Evolutionary conservation across 176 grass and related monocot species (phyloP).

Genomic region (Microstegium vimineum): DNA sequence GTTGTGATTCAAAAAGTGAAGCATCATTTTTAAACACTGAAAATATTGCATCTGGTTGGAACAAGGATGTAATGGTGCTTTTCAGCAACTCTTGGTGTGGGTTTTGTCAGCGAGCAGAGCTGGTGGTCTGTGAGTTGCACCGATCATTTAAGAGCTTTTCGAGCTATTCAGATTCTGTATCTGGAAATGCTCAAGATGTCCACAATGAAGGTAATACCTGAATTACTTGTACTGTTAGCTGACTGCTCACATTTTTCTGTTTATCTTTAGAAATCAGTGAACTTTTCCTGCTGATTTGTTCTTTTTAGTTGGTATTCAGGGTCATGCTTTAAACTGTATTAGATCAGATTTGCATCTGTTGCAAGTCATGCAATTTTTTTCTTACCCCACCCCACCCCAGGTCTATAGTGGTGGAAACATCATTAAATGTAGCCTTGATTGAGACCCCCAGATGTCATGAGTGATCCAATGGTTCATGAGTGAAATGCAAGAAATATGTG

Average conservation of each 20-base stretch:
- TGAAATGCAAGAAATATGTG: constrained; percentile 3
- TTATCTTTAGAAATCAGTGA: background rate
- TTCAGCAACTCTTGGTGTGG: constrained; percentile 97
- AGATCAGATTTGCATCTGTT: constrained; percentile 5
- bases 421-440: background rate
- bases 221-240: constrained; percentile 5
- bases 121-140: constrained; percentile 80
- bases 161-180: constrained; percentile 32
- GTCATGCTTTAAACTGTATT: background rate
- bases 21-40: constrained; percentile 24
- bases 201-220: constrained; percentile 57
- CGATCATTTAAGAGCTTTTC: constrained; percentile 63
- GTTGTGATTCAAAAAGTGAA: constrained; percentile 46
- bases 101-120: constrained; percentile 82
- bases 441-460: background rate
- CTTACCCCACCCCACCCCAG: too few species aligned
- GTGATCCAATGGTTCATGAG: background rate
- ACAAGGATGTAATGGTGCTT: constrained; percentile 82
- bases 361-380: background rate
- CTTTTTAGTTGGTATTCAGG: background rate
- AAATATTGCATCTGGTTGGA: constrained; percentile 56
- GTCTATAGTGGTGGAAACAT: background rate
- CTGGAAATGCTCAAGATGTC: constrained; percentile 34
- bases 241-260: background rate
- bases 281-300: background rate